Percentiles rank a stretch among this genome's conserved stretches.
These are phyloP conservation scores for Naganishia onofrii DNA, from an alignment of 768 basidiomycete genomes.

Conservation along the genomic window DNA sequence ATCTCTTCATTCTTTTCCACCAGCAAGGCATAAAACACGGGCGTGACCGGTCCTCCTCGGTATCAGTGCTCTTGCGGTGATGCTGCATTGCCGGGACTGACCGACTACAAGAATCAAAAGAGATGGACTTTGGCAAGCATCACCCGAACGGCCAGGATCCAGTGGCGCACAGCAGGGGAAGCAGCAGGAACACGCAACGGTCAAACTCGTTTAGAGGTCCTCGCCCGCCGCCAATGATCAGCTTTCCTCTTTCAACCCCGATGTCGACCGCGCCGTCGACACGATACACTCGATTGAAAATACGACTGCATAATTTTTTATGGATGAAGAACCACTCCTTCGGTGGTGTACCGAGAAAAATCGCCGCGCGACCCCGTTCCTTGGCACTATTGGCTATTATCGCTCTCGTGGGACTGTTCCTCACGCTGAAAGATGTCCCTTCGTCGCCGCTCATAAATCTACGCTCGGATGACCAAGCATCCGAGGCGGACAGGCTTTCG, in stretches of 20 bases:
- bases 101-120: slow-evolving; percentile 1
- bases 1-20: not conserved
- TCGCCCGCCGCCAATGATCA: not conserved
- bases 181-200: slow-evolving; percentile 11
- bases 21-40: not conserved
- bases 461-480: slow-evolving; percentile 20
- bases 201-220: slow-evolving; percentile 12
- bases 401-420: not conserved
- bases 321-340: not conserved
- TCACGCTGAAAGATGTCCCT: not conserved
- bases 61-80: slow-evolving; percentile 12
- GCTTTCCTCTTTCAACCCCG: not conserved
- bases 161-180: not conserved
- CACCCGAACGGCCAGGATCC: not conserved
- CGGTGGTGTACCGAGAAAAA: slow-evolving; percentile 10
- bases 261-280: not conserved
- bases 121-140: slow-evolving; percentile 17
- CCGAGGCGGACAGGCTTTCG: slow-evolving; percentile 17
- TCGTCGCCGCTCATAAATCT: not conserved
- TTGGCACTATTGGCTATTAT: slow-evolving; percentile 2
- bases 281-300: slow-evolving; percentile 3
- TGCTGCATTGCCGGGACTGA: slow-evolving; percentile 3
- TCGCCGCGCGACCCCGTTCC: slow-evolving; percentile 10
- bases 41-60: not conserved
- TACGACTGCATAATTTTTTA: slow-evolving; percentile 1